Evolutionary conservation across 371 early-diverging fungal genomes (phyloP).

Genomic region (Mucor ambiguus): DNA sequence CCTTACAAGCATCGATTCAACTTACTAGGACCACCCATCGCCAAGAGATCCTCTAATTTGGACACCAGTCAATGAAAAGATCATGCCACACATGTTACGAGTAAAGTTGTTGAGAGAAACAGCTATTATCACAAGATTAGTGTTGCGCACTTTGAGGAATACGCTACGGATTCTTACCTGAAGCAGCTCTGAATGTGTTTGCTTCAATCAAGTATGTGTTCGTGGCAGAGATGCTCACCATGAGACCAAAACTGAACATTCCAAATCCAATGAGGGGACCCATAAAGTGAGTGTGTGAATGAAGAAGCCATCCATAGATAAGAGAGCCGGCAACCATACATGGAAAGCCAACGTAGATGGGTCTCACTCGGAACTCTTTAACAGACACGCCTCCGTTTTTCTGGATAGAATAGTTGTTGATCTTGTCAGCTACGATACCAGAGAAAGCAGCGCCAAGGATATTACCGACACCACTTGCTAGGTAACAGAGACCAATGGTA

Average conservation of each 20-base stretch:
- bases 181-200: constrained; percentile 28
- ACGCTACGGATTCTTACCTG: constrained; percentile 20
- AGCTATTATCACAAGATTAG: constrained; percentile 5
- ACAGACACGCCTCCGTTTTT: constrained; percentile 18
- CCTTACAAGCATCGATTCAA: not conserved
- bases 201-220: constrained; percentile 36
- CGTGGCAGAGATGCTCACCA: constrained; percentile 30
- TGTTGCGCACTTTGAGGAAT: too few species aligned
- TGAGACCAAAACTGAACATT: constrained; percentile 23
- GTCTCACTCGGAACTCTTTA: constrained; percentile 22
- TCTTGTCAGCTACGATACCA: constrained; percentile 32
- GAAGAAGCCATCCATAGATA: constrained; percentile 41
- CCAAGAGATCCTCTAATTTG: constrained; percentile 25
- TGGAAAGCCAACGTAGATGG: constrained; percentile 23
- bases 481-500: constrained; percentile 45
- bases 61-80: constrained; percentile 32
- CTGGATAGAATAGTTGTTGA: constrained; percentile 14
- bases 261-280: constrained; percentile 30
- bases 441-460: constrained; percentile 39
- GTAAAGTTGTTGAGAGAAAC: constrained; percentile 33
- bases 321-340: constrained; percentile 25
- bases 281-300: constrained; percentile 26
- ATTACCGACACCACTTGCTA: constrained; percentile 53
- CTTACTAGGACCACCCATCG: constrained; percentile 44
- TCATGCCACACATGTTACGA: constrained; percentile 34